phyloP scores from a whole-genome alignment of 176 grass and related monocot genomes.

The Triticum timopheevii region DNA sequence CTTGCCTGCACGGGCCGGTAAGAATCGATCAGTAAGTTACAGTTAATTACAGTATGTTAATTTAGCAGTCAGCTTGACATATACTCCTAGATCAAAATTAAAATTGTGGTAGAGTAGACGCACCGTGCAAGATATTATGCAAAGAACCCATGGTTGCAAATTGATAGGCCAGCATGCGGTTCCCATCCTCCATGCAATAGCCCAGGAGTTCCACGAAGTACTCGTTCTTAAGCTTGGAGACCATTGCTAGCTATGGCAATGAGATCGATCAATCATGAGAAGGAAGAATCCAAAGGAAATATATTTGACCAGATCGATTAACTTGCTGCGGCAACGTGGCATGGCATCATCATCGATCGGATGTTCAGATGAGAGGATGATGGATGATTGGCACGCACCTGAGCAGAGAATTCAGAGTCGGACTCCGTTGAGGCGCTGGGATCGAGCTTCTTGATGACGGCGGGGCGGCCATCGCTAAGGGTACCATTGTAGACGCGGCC shows the following conservation, averaged over 20 bases:
- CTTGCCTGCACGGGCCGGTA: constrained; percentile 40
- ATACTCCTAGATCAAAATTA: background rate
- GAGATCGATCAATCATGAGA: background rate
- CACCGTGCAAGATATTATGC: constrained; percentile 81
- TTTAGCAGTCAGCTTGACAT: background rate
- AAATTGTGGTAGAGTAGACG: background rate
- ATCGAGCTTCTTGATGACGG: constrained; percentile 83
- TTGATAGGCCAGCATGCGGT: constrained; percentile 63
- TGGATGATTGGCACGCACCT: constrained; percentile 24
- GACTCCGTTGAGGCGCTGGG: constrained; percentile 67
- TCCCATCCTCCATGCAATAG: constrained; percentile 68
- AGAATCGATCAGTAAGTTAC: background rate
- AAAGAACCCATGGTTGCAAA: constrained; percentile 73
- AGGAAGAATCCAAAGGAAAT: background rate
- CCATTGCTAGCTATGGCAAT: constrained; percentile 59
- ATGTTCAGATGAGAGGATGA: background rate
- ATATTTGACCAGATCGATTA: background rate
- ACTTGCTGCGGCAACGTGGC: background rate
- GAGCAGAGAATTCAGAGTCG: constrained; percentile 67
- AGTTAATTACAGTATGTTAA: background rate
- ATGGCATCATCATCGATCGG: background rate
- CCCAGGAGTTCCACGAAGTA: constrained; percentile 68
- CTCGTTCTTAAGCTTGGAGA: constrained; percentile 84
- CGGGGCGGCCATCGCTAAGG: constrained; percentile 55
- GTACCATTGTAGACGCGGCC: constrained; percentile 77